Evolutionary conservation across 179 eudicot genomes (phyloP), one percentile per base, ranked within the genome.

Genomic region (Silene vulgaris): DNA sequence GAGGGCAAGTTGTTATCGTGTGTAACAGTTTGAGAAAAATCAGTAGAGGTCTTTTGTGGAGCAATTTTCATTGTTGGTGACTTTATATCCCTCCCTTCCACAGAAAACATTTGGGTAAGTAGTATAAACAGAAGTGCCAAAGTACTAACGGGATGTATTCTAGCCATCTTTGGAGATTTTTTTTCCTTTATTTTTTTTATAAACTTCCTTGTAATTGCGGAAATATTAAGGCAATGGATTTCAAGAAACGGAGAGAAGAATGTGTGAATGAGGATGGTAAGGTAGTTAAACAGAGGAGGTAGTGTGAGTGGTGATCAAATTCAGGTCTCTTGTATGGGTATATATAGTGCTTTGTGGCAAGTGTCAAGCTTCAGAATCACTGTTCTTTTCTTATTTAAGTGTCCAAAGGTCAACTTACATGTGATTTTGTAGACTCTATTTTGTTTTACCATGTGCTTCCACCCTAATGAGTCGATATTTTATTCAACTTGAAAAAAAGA

Each of bases 21-120:
- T 48, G 43, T 50, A 14, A 17, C 23, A 28, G 56, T 9, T 69
- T 69, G 57, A 40, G 69, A 9, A 61, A 62, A 21, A 20, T 63
- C 14, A 26, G 40, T 62, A 35, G 67, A 43, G 37, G 30, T 65
- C 35, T 75, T 62, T 37, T 70, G 65, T 32, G 60, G 68, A 23
- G 62, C 14, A 72, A 4, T 65, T 40, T 71, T 75, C 63, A 2
- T 9, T 54, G 73, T 70, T 65, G 5, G 61, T 69, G 80, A 50
- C 75, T 60, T 68, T 77, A 81, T 73, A 4, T 35, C 61, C 72
- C 80, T 77, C 32, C 78, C 83, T 67, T 77, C 83, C 14, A 71
- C 19, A 8, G 72, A 68, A 69, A 74, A 37, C 40, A 77, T 62
- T 52, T 74, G 83, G 70, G 50, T 35, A 26, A 68, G 20, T 28